These are phyloP conservation scores for Naganishia antarctica DNA, from an alignment of 768 basidiomycete species.

Conservation along the genomic window DNA sequence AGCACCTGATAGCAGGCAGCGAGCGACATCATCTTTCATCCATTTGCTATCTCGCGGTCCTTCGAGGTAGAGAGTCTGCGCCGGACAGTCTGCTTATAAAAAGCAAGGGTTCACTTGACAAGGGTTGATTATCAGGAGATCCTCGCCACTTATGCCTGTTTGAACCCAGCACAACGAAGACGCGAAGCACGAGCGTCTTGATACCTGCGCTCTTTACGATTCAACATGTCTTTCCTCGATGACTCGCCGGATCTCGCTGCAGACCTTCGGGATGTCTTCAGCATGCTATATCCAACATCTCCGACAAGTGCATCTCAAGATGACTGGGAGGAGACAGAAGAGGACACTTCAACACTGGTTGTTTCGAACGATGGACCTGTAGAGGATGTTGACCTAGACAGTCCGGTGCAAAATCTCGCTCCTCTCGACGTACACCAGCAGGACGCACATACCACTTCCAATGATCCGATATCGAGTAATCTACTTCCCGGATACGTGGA, in stretches of 20 bases:
- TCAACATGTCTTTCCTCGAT: constrained; percentile 5
- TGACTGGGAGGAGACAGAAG: constrained; percentile 3
- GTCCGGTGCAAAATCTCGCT: not conserved
- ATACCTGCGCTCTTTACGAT: not conserved
- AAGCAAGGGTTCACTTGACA: too few species aligned
- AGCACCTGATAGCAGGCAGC: too few species aligned
- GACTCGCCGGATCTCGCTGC: constrained; percentile 11
- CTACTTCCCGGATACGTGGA: not conserved
- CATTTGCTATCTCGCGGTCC: too few species aligned
- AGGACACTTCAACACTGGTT: not conserved
- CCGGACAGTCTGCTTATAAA: too few species aligned
- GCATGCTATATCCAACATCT: constrained; percentile 7
- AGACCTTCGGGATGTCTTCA: constrained; percentile 12
- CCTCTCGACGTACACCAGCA: not conserved
- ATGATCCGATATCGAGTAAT: not conserved
- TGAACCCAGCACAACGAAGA: too few species aligned
- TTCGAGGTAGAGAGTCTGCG: too few species aligned
- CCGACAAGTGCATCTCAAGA: not conserved
- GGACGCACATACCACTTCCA: not conserved
- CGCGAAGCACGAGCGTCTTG: not conserved
- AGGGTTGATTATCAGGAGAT: too few species aligned
- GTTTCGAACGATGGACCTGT: not conserved
- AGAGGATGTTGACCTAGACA: not conserved
- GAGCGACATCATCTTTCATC: too few species aligned
- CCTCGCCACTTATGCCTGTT: too few species aligned